Evolutionary conservation across 805 yeast species (phyloP).

Genomic region (Hanseniaspora jakobsenii): DNA sequence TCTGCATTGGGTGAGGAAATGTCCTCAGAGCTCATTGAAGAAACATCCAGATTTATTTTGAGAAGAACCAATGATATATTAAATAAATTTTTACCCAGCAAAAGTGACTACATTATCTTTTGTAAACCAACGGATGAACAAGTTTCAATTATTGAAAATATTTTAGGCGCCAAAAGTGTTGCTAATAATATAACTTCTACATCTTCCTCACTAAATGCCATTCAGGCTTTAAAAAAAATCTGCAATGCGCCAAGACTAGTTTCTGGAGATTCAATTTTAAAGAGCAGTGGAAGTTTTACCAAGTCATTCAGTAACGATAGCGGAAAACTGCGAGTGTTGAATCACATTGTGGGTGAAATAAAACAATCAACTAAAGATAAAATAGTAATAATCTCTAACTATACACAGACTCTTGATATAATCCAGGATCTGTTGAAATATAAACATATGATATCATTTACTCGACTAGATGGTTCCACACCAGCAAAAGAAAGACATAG

Average conservation of each 20-base stretch:
- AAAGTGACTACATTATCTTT: constrained; percentile 64
- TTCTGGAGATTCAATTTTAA: constrained; percentile 40
- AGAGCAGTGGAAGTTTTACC: constrained; percentile 50
- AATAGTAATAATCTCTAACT: constrained; percentile 86
- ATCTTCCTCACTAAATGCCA: constrained; percentile 47
- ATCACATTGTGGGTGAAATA: constrained; percentile 44
- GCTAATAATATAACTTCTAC: constrained; percentile 26
- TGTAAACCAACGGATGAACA: constrained; percentile 65
- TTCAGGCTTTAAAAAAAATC: constrained; percentile 62
- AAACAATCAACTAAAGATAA: constrained; percentile 44
- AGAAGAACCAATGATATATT: constrained; percentile 57
- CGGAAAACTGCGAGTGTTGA: constrained; percentile 58
- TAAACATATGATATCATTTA: constrained; percentile 39
- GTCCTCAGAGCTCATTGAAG: constrained; percentile 48
- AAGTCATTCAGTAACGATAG: constrained; percentile 38
- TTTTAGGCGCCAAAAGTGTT: constrained; percentile 28
- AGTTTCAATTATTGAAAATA: constrained; percentile 39
- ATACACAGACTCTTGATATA: constrained; percentile 84
- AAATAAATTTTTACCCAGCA: constrained; percentile 51
- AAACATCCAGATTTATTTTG: constrained; percentile 56
- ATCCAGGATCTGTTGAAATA: constrained; percentile 42
- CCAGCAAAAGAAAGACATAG: constrained; percentile 52
- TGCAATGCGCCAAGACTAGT: constrained; percentile 71
- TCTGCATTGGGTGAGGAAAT: constrained; percentile 47
- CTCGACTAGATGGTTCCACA: constrained; percentile 76